Evolutionary conservation across 1,284 basidiomycete species (phyloP), one percentile per base, ranked within the genome.

Genomic region (Butyriboletus appendiculatus): DNA sequence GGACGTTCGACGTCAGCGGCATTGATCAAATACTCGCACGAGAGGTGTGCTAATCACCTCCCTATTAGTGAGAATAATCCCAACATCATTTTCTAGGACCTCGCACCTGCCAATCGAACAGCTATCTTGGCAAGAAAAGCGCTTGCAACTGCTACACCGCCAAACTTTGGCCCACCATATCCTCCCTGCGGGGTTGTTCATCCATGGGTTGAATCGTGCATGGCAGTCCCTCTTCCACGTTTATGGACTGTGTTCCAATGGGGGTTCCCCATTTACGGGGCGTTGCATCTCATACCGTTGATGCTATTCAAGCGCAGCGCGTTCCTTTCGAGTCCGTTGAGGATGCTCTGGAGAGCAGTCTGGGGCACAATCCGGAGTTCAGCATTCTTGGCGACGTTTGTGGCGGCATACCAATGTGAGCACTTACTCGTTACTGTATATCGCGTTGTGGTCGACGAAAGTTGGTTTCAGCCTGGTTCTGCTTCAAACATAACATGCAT

Each of bases 221-320:
- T 77, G 24, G 72, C 74, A 11, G 87, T 88, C 8, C 85, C 87
- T 10, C 55, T 91, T 20, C 81, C 87, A 33, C 86, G 94, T 18
- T 92, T 96, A 75, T 79, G 90, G 61, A 76, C 82, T 20, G 94
- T 97, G 3, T 92, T 90, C 66, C 81, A 82, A 63, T 96, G 89
- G 89, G 95, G 95, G 78, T 67, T 90, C 33, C 88, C 88, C 3
- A 82, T 89, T 40, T 99, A 98, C 63, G 86, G 92, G 20, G 94
- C 94, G 0, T 75, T 99, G 40, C 94, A 98, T 72, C 82, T 98
- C 57, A 86, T 98, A 33, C 96, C 96, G 0, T 79, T 86, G 56
- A 73, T 95, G 12, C 74, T 95, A 16, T 92, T 96, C 71, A 90
- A 91, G 67, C 73, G 84, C 43, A 73, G 76, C 22, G 70, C 73